phyloP scores from a whole-genome alignment of 1,284 basidiomycete species.

The Ceratobasidium sp. region DNA sequence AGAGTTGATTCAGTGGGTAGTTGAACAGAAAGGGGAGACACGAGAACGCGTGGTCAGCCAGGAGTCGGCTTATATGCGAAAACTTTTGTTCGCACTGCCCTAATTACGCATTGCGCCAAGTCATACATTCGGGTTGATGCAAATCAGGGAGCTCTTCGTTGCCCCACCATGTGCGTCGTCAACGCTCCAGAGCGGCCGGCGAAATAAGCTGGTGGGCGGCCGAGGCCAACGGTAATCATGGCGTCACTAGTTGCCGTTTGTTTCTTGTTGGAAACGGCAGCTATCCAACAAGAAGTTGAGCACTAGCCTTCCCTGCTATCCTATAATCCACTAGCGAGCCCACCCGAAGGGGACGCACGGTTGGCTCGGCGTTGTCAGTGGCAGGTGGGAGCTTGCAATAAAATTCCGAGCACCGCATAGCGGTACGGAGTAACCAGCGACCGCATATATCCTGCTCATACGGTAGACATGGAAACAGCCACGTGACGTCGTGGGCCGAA shows the following conservation, averaged over 20 bases:
- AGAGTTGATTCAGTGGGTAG: neutral
- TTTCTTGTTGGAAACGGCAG: neutral
- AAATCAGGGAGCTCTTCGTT: neutral
- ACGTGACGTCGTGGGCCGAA: neutral
- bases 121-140: neutral
- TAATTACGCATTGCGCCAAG: conserved; percentile 6
- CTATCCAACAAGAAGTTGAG: neutral
- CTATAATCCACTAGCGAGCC: neutral
- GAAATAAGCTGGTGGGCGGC: neutral
- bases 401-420: neutral
- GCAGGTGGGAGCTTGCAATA: too few relatives aligned
- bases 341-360: neutral
- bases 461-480: neutral
- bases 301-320: neutral
- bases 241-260: neutral
- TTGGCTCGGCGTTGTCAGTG: neutral
- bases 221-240: neutral
- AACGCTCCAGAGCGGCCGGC: neutral
- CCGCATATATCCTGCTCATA: neutral
- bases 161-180: neutral
- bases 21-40: neutral
- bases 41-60: conserved; percentile 1
- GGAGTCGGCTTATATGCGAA: conserved; percentile 4
- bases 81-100: conserved; percentile 7
- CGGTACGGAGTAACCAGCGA: neutral